Evolutionary conservation across 768 basidiomycete genomes (phyloP), one percentile per base, ranked within the genome.

Genomic region (Suillus americanus): DNA sequence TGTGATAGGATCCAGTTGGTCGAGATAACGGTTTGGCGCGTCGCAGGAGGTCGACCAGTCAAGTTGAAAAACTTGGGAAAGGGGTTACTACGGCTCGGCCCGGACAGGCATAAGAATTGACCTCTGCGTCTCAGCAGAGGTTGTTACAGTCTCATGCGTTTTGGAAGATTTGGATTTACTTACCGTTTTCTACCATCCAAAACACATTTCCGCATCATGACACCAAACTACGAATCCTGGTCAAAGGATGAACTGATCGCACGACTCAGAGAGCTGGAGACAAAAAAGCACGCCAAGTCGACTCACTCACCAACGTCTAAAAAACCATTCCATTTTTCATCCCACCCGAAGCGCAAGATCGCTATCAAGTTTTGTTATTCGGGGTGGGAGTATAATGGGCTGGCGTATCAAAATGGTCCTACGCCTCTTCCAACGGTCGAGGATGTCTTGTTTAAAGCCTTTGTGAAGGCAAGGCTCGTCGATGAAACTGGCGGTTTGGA

Each of bases 351-450:
- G 43, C 90, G 92, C 61, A 98, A 98, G 78, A 94, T 99, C 66
- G 97, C 97, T 1, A 81, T 99, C 61, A 91, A 93, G 71, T 94
- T 99, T 73, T 90, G 88, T 73, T 99, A 98, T 72, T 87, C 93
- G 51, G 97, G 97, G 16, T 91, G 89, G 86, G 90, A 92, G 33
- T 98, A 97, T 73, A 88, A 89, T 62, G 97, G 97, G 14, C 84
- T 99, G 50, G 94, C 95, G 1, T 88, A 86, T 72, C 97, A 99
- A 74, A 73, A 79, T 43, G 82, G 80, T 35, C 82, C 83, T 8
- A 90, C 90, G 1, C 87, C 90, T 8, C 76, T 95, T 10, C 93
- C 94, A 7, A 97, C 97, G 0, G 97, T 99, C 9, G 97, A 99
- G 75, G 89, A 85, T 18, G 90, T 92, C 5, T 77, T 99, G 25